Base-by-base conservation (phyloP, 2,329 filamentous ascomycete species). In the Phyllosticta citribraziliensis region DNA sequence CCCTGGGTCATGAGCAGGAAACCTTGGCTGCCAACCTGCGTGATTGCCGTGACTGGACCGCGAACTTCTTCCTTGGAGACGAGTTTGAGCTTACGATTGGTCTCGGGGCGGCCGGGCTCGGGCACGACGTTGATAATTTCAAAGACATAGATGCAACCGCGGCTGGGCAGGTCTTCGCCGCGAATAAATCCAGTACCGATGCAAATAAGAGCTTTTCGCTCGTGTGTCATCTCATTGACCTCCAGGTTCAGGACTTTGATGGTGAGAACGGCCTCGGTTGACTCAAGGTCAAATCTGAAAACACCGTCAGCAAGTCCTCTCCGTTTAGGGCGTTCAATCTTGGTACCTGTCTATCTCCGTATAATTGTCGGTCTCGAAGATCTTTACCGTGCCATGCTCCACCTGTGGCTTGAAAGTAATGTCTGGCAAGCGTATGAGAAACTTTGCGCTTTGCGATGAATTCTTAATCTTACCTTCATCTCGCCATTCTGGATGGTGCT, bases 101-200 rank as follows among this genome's bases (percentile, higher is more conserved):
- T 96, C 72, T 97, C 92, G 0, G 91, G 90, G 8, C 84, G 84
- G 19, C 86, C 89, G 0, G 91, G 91, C 64, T 97, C 87, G 0
- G 94, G 93, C 0, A 97, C 93, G 33, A 99, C 94, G 35, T 87
- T 84, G 62, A 96, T 91, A 30, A 99, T 84, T 69, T 97, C 92
- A 69, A 94, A 96, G 55, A 97, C 89, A 68, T 94, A 91, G 50
- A 99, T 84, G 51, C 88, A 84, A 2, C 94, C 94, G 54, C 89
- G 85, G 0, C 91, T 88, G 0, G 92, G 87, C 61, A 96, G 83
- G 69, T 97, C 94, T 74, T 99, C 94, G 51, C 94, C 94, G 63
- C 88, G 88, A n/a, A 87, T 83, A 25, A 94, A 82, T 1, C 91
- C 88, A 0, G 93, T 96, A 14, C 93, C 94, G 1, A 97, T 87